Percentiles rank a stretch among this genome's conserved stretches.
Conservation (phyloP, 1,139 yeast genomes). For the Debaryomyces sp. region DNA sequence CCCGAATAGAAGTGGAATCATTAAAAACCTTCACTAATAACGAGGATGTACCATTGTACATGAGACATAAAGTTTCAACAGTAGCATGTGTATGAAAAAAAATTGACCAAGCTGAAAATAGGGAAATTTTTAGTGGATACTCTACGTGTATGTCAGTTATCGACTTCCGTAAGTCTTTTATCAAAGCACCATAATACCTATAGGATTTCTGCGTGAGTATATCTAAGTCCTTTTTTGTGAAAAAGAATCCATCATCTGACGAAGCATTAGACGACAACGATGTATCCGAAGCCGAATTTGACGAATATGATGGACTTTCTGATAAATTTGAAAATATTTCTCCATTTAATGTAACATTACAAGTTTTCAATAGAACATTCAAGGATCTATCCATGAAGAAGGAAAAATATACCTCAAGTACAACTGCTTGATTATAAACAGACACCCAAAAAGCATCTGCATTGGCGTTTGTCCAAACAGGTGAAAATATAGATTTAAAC, state of each 20-base stretch:
- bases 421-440: conserved; percentile 29
- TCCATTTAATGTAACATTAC: conserved; percentile 25
- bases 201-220: conserved; percentile 38
- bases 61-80: conserved; percentile 34
- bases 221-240: conserved; percentile 32
- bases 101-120: conserved; percentile 41
- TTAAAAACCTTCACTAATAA: conserved; percentile 30
- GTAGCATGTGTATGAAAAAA: conserved; percentile 38
- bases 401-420: conserved; percentile 31
- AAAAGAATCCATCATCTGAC: conserved; percentile 11
- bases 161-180: conserved; percentile 36
- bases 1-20: conserved; percentile 22
- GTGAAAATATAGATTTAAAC: conserved; percentile 20
- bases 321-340: conserved; percentile 10
- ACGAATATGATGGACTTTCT: not conserved
- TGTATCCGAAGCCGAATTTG: conserved; percentile 1
- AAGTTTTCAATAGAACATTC: conserved; percentile 33
- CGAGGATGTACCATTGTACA: conserved; percentile 40
- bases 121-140: conserved; percentile 40
- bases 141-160: conserved; percentile 35
- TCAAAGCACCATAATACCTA: conserved; percentile 36
- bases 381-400: conserved; percentile 44
- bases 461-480: conserved; percentile 30
- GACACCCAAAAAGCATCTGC: conserved; percentile 31
- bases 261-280: not conserved